Conservation (phyloP, 768 basidiomycete species). For the Hydnomerulius pinastri region DNA sequence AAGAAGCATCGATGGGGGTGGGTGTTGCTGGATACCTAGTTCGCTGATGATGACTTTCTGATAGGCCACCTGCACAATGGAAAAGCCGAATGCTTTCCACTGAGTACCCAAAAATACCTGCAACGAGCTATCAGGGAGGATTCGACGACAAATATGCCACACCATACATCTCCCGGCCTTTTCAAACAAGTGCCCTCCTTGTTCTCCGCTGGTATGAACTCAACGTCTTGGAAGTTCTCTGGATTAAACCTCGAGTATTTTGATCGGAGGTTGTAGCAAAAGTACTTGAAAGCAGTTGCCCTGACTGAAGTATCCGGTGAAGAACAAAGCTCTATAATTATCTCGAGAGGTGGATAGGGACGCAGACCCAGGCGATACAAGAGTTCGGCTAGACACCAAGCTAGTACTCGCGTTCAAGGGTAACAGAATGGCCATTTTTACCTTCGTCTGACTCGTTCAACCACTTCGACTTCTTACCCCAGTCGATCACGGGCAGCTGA, state of each 20-base stretch:
- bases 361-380: conserved; percentile 68
- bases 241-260: conserved; percentile 59
- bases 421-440: conserved; percentile 26
- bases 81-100: conserved; percentile 72
- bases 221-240: conserved; percentile 48
- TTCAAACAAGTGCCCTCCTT: conserved; percentile 51
- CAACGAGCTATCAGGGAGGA: not conserved
- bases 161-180: conserved; percentile 57
- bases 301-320: conserved; percentile 48
- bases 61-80: conserved; percentile 55
- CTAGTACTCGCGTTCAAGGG: not conserved
- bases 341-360: conserved; percentile 62
- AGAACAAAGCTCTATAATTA: conserved; percentile 62
- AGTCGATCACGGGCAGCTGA: conserved; percentile 78
- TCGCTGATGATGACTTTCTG: conserved; percentile 51
- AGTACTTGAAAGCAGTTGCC: conserved; percentile 67
- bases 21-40: conserved; percentile 65
- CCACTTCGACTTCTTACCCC: conserved; percentile 78
- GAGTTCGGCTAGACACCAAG: conserved; percentile 60
- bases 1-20: conserved; percentile 57
- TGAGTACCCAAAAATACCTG: conserved; percentile 68
- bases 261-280: conserved; percentile 58
- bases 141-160: not conserved
- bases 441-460: conserved; percentile 78
- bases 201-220: conserved; percentile 76